phyloP scores from a whole-genome alignment of 129 eudicot species.

The Mikania micrantha region DNA sequence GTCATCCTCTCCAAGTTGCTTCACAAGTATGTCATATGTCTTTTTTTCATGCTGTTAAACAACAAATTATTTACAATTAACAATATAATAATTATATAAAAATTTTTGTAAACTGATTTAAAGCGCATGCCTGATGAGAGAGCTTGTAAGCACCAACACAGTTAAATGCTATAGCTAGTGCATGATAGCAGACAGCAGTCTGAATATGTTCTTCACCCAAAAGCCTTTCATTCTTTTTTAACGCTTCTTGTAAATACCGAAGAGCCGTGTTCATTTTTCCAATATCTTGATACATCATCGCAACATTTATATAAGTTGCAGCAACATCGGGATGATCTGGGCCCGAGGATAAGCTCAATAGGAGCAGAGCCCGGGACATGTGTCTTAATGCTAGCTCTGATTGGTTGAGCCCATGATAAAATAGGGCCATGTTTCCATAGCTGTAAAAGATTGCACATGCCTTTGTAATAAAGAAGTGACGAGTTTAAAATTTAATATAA shows the following conservation, averaged over 20 bases:
- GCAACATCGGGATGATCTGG: slow-evolving; percentile 99
- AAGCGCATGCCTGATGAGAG: slow-evolving; percentile 73
- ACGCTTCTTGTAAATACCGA: slow-evolving; percentile 91
- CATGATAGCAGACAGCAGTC: slow-evolving; percentile 94
- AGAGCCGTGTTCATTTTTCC: slow-evolving; percentile 92
- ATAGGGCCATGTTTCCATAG: slow-evolving; percentile 93
- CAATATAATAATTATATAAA: neutral
- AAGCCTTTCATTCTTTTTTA: slow-evolving; percentile 83
- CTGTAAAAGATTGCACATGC: slow-evolving; percentile 54
- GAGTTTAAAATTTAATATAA: no score
- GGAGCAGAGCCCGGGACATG: slow-evolving; percentile 82
- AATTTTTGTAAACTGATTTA: neutral
- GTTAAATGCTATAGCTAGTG: slow-evolving; percentile 92
- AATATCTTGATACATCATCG: slow-evolving; percentile 98
- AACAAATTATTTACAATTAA: neutral
- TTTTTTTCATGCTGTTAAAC: slow-evolving; percentile 76
- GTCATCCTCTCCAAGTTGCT: slow-evolving; percentile 97
- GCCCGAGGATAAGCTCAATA: slow-evolving; percentile 79
- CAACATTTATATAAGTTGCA: slow-evolving; percentile 90
- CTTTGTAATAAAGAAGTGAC: no score
- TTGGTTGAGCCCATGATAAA: slow-evolving; percentile 91
- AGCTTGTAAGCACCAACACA: slow-evolving; percentile 93
- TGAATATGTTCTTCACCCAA: slow-evolving; percentile 95
- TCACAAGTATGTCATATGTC: slow-evolving; percentile 86
- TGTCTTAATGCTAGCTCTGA: slow-evolving; percentile 86